Conservation (phyloP, 2,329 filamentous ascomycete species). For the Diaporthe caulivora region DNA sequence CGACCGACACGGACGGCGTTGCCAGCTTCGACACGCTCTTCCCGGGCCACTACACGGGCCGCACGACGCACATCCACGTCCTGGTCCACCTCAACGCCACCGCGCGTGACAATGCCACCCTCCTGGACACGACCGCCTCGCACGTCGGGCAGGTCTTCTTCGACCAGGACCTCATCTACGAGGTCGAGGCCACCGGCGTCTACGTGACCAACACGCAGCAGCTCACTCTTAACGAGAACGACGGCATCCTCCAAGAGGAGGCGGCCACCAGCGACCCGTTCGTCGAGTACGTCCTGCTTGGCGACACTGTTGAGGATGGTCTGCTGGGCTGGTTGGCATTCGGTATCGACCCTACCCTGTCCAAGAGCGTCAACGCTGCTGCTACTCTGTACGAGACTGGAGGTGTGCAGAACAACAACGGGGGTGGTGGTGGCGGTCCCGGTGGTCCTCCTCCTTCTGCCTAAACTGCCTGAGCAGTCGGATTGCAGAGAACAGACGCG, state of each 20-base stretch:
- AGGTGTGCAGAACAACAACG: slow-evolving; percentile 45
- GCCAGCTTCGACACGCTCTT: slow-evolving; percentile 57
- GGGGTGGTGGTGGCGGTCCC: slow-evolving; percentile 35
- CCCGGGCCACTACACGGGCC: slow-evolving; percentile 59
- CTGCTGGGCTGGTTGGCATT: slow-evolving; percentile 68
- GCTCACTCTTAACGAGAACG: slow-evolving; percentile 53
- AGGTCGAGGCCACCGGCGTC: slow-evolving; percentile 61
- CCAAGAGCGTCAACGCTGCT: slow-evolving; percentile 46
- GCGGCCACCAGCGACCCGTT: slow-evolving; percentile 47
- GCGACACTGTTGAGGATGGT: slow-evolving; percentile 64
- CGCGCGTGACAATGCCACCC: slow-evolving; percentile 57
- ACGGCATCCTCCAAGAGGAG: slow-evolving; percentile 47
- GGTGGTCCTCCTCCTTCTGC: slow-evolving; percentile 34
- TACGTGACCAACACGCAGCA: slow-evolving; percentile 61
- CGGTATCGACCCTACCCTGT: slow-evolving; percentile 57
- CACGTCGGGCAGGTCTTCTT: slow-evolving; percentile 77
- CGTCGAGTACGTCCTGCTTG: slow-evolving; percentile 69
- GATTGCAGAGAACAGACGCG: not conserved
- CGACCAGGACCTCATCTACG: slow-evolving; percentile 67
- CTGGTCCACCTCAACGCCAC: slow-evolving; percentile 57
- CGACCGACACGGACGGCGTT: slow-evolving; percentile 55
- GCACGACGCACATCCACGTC: slow-evolving; percentile 63
- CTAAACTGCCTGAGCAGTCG: not conserved
- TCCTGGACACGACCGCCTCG: slow-evolving; percentile 61
- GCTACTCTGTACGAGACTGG: slow-evolving; percentile 51